A percentile compares a stretch with the other conserved stretches of the same genome.
Conservation (phyloP, 257 asterid species). For the Mitragyna speciosa region DNA sequence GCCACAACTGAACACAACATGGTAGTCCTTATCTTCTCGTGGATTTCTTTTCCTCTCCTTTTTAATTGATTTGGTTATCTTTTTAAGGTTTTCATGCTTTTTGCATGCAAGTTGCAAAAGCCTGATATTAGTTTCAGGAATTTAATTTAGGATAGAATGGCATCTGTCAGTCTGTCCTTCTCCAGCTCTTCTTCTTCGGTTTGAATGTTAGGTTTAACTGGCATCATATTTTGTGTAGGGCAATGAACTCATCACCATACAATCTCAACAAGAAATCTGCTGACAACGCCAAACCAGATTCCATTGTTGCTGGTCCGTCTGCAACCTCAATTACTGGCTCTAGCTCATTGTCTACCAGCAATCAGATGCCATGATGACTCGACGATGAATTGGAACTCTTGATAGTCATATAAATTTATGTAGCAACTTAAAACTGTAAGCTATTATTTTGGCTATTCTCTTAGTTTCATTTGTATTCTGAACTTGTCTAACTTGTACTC, state of each 20-base stretch:
- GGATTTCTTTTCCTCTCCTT: background rate
- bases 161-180: background rate
- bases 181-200: background rate
- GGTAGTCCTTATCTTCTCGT: background rate
- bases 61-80: background rate
- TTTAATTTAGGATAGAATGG: background rate
- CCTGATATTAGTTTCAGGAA: background rate
- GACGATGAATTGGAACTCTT: background rate
- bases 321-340: conserved; percentile 49
- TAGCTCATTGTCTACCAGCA: conserved; percentile 33
- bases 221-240: conserved; percentile 36
- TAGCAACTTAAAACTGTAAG: conserved; percentile 15
- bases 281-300: conserved; percentile 35
- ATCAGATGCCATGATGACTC: conserved; percentile 24
- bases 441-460: conserved; percentile 12
- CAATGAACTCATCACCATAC: conserved; percentile 63
- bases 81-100: background rate
- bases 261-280: conserved; percentile 36
- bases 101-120: background rate
- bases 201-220: background rate
- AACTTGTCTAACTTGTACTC: background rate
- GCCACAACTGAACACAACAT: background rate
- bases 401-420: conserved; percentile 15
- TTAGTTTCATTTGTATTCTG: conserved; percentile 18
- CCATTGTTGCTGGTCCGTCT: conserved; percentile 37